Evolutionary conservation across 495 filamentous ascomycete species (phyloP), one percentile per base, ranked within the genome.

Genomic region (Aspergillus indologenus): DNA sequence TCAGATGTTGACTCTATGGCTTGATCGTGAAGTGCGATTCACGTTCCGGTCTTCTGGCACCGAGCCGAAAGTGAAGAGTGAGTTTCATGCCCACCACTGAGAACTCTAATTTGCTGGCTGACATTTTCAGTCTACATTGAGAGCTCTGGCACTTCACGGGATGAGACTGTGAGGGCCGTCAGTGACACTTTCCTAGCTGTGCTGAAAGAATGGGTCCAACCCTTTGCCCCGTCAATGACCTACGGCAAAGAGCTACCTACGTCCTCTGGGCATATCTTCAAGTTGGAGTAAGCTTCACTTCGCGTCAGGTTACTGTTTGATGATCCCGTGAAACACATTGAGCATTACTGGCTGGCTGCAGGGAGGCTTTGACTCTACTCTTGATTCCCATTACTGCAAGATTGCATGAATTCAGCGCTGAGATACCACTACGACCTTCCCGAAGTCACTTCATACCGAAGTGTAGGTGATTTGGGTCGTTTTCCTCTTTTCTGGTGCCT

Each of bases 1-100:
- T 45, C 83, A 90, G 64, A 90, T 90, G 87, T 79, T 90, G 56
- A 90, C 87, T n/a, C 77, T 83, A 56, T 85, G 85, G 75, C 65
- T 90, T 24, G 79, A 79, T 18, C 63, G 72, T 1, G 80, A 79
- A 22, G 79, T 87, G 2, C 79, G 82, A 45, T 87, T 89, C 66
- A 90, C 87, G 1, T 76, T 87, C 26, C 74, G 87, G 64, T 85
- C 81, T 5, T 88, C 85, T 1, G 87, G 87, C 5, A 90, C 87
- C 2, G 87, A 90, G 68, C 87, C 87, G 1, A 86, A 86, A 66
- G 84, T 85, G 43, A 86, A 86, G 65, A 71, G 83, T 84, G 72
- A 64, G 77, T 64, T 53, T 29, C 40, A 20, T 23, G 8, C 23
- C 20, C 4, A n/a, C 19, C n/a, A 29, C 6, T 43, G 7, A 1